Evolutionary conservation across 495 filamentous ascomycete genomes (phyloP).

Genomic region (Xylaria cubensis): DNA sequence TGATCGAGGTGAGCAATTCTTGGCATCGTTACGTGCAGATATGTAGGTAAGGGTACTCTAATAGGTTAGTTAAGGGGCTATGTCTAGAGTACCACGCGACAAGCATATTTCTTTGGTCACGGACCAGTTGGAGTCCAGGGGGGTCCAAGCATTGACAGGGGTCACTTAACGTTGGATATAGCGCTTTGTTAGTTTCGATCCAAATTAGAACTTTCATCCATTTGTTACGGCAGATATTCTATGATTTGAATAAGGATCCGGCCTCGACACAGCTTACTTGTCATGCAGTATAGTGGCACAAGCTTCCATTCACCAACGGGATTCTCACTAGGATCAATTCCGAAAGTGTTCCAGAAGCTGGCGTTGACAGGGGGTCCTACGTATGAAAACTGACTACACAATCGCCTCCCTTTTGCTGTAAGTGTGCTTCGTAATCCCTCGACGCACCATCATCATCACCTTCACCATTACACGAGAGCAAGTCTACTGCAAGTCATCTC

Average conservation of each 20-base stretch:
- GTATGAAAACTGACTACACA: background rate
- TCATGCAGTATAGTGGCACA: background rate
- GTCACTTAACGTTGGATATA: background rate
- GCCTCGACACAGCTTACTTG: background rate
- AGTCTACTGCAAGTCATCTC: background rate
- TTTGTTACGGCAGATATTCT: background rate
- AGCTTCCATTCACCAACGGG: background rate
- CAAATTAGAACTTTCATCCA: slow-evolving; percentile 12
- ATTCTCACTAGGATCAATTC: background rate
- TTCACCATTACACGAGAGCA: background rate
- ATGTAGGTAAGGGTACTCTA: background rate
- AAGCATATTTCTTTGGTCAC: background rate
- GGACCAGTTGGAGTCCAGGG: background rate
- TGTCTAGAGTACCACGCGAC: background rate
- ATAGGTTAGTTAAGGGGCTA: background rate
- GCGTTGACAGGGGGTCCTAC: slow-evolving; percentile 3
- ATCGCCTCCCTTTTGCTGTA: background rate
- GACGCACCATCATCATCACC: background rate
- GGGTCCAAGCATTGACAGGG: slow-evolving; percentile 1
- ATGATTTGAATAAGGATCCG: slow-evolving; percentile 10
- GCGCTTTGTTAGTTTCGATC: slow-evolving; percentile 5
- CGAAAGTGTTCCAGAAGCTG: background rate
- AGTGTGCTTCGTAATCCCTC: background rate
- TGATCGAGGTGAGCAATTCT: background rate
- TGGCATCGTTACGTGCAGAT: slow-evolving; percentile 7